These are phyloP conservation scores for Penicillium sp. DNA, from an alignment of 2,329 filamentous ascomycete species.

Conservation along the genomic window DNA sequence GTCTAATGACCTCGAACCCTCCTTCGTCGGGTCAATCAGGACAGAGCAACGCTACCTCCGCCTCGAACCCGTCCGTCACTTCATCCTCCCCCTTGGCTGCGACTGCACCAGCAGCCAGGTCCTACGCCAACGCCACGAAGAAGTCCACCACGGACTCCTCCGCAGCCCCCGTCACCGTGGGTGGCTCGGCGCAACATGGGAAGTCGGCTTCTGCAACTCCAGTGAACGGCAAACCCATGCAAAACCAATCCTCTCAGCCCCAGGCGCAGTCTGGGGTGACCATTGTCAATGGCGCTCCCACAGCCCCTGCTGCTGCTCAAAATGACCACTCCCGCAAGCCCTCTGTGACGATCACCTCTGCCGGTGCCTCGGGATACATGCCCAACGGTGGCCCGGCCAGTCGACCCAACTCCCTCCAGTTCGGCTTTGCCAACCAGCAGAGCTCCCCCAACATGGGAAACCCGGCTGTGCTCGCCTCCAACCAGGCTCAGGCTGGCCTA, in stretches of 20 bases:
- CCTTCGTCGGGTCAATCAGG: constrained; percentile 51
- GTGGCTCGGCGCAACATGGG: constrained; percentile 55
- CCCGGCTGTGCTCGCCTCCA: constrained; percentile 51
- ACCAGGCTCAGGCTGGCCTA: constrained; percentile 43
- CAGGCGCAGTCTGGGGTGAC: constrained; percentile 50
- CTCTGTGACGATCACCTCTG: constrained; percentile 88
- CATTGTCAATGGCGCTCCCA: constrained; percentile 66
- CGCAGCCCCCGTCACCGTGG: constrained; percentile 55
- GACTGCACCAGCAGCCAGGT: constrained; percentile 56
- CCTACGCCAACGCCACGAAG: constrained; percentile 65
- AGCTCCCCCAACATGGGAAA: constrained; percentile 63
- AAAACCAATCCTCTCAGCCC: constrained; percentile 29
- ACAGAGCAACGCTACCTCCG: constrained; percentile 41
- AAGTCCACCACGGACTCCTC: constrained; percentile 56
- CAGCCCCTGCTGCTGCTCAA: constrained; percentile 45
- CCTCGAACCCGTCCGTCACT: constrained; percentile 43
- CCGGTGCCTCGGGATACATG: constrained; percentile 72
- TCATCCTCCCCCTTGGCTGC: constrained; percentile 54
- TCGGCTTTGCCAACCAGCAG: constrained; percentile 72
- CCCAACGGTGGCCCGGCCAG: constrained; percentile 72
- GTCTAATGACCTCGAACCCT: constrained; percentile 64
- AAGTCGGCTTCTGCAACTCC: constrained; percentile 69
- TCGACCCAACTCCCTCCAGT: constrained; percentile 67
- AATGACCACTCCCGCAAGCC: constrained; percentile 79
- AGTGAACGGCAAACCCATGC: constrained; percentile 80